Evolutionary conservation across 345 rosid species (phyloP).

Genomic region (Arabidopsis suecica): DNA sequence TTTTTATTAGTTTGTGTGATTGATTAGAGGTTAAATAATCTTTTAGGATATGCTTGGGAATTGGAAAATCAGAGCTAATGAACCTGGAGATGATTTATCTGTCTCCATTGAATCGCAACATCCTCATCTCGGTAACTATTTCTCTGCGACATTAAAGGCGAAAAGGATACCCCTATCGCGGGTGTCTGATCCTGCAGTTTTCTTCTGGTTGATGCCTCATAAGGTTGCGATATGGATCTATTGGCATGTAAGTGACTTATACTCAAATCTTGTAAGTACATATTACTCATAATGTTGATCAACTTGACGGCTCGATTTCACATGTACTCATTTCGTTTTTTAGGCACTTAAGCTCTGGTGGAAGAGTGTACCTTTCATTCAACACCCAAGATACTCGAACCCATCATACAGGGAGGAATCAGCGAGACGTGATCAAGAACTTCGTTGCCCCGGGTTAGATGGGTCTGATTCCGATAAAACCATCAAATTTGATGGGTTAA

Average conservation of each 20-base stretch:
- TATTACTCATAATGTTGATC: background rate
- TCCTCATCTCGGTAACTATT: conserved; percentile 80
- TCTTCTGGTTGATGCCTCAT: conserved; percentile 99
- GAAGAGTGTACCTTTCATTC: conserved; percentile 75
- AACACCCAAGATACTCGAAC: conserved; percentile 71
- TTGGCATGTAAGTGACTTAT: conserved; percentile 81
- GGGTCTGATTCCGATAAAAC: conserved; percentile 28
- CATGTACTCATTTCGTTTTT: background rate
- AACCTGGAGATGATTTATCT: conserved; percentile 66
- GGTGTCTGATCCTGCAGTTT: conserved; percentile 55
- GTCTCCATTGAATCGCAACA: conserved; percentile 75
- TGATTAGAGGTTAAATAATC: background rate
- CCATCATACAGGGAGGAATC: conserved; percentile 75
- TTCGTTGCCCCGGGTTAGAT: conserved; percentile 51
- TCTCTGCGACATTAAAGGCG: conserved; percentile 72
- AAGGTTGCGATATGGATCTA: conserved; percentile 93
- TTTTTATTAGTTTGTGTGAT: conserved; percentile 1
- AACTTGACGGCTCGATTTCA: background rate
- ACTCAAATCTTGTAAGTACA: conserved; percentile 4
- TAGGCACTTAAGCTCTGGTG: conserved; percentile 95
- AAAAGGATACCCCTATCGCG: conserved; percentile 49
- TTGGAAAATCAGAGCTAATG: conserved; percentile 75
- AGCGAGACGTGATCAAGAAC: conserved; percentile 55
- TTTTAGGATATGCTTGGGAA: conserved; percentile 86
- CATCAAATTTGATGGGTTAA: conserved; percentile 30